Evolutionary conservation across 352 stramenopile genomes (phyloP), one percentile per base, ranked within the genome.

Genomic region (Globisporangium viniferum): DNA sequence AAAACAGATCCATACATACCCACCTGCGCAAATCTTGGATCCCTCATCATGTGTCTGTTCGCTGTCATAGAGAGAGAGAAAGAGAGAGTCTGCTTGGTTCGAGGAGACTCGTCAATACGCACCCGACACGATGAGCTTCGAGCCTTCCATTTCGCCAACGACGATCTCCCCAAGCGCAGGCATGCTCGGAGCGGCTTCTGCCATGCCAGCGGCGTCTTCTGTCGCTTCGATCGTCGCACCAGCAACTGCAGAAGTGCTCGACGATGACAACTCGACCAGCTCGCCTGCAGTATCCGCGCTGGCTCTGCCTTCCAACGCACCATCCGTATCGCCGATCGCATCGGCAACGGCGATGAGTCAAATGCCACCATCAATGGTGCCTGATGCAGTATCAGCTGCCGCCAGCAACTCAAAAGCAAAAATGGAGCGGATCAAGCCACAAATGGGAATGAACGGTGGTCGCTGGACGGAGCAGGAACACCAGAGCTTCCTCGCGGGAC

Each of bases 381-480:
- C 68, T 41, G 53, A 53, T 39, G 49, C 24, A 44, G 22, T 53
- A 7, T 12, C 55, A 41, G 15, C 56, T 8, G 24, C 49, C 27
- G 22, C 54, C 12, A 33, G 46, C 41, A 39, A 33, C 20, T 7
- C 36, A 27, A 68, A 67, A 39, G 63, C 39, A 24, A 61, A 78
- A 59, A 64, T 65, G 41, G 88, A 88, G 58, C 68, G 73, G 44
- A 85, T 77, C 53, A 90, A 87, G 51, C 76, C 76, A 14, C 80
- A 88, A 31, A 73, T 73, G 53, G 81, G 80, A n/a, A 94, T 92
- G 84, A 94, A 93, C 64, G 86, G 85, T 59, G 97, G 97, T 14
- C 86, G 96, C 51, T 99, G 97, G 97, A 99, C 94, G 1, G 76
- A 93, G 33, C 81, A 96, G 80, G 96, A 99, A 74, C 97, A 99